These are phyloP conservation scores for Crassisporium funariophilum DNA, from an alignment of 768 basidiomycete species.

Conservation along the genomic window DNA sequence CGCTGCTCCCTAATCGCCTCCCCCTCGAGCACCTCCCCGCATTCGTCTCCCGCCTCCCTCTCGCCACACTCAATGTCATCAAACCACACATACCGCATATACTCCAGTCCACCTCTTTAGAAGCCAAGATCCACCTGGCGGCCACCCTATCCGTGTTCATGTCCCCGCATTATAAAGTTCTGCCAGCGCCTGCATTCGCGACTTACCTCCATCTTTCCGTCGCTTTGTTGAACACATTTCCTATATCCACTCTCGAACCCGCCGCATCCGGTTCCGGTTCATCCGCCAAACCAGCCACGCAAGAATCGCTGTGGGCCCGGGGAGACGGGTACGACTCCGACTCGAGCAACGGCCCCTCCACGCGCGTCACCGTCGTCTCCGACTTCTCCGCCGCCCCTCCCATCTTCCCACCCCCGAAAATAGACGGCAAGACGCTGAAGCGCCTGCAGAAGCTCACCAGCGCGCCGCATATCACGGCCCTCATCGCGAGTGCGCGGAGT, in stretches of 20 bases:
- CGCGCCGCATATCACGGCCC: constrained; percentile 50
- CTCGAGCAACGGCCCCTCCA: constrained; percentile 31
- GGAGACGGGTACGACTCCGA: constrained; percentile 43
- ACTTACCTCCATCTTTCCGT: constrained; percentile 59
- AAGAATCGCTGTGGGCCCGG: constrained; percentile 12
- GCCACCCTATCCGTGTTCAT: constrained; percentile 73
- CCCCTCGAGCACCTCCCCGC: constrained; percentile 61
- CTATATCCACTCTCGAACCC: constrained; percentile 53
- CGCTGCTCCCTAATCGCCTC: constrained; percentile 76
- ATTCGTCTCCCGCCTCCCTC: constrained; percentile 67
- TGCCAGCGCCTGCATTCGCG: constrained; percentile 46
- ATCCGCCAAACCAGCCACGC: constrained; percentile 1
- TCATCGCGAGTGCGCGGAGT: constrained; percentile 49
- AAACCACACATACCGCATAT: constrained; percentile 25
- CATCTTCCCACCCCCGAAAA: constrained; percentile 33
- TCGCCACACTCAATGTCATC: constrained; percentile 35
- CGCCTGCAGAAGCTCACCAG: constrained; percentile 63
- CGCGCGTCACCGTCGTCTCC: constrained; percentile 40
- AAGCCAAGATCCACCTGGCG: constrained; percentile 58
- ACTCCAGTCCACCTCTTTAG: constrained; percentile 26
- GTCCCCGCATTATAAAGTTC: constrained; percentile 57
- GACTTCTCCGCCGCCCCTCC: constrained; percentile 27
- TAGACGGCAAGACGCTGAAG: constrained; percentile 63
- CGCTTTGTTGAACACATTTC: constrained; percentile 53
- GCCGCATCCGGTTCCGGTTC: background rate